These are phyloP conservation scores for Pichia sporocuriosa DNA, from an alignment of 805 yeast species.

Conservation along the genomic window DNA sequence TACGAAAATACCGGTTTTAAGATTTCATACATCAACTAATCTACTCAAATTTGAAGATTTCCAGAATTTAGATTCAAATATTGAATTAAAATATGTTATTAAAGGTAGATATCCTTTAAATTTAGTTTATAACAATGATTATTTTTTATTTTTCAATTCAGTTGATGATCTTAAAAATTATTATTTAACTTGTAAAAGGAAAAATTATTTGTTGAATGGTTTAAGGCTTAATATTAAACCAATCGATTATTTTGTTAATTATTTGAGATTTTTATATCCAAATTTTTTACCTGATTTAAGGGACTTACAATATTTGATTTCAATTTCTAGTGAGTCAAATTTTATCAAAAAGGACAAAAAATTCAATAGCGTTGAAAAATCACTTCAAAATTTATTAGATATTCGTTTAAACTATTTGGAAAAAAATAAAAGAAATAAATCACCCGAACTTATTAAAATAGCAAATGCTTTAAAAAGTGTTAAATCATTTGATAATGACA, in stretches of 20 bases:
- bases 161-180: slow-evolving; percentile 17
- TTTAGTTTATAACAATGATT: slow-evolving; percentile 40
- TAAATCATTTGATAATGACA: neutral
- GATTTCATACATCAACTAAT: neutral
- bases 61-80: neutral
- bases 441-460: too few species aligned
- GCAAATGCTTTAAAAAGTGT: neutral
- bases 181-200: neutral
- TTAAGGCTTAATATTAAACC: slow-evolving; percentile 32
- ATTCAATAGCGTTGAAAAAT: neutral
- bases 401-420: neutral
- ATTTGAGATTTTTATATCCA: slow-evolving; percentile 18
- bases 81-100: slow-evolving; percentile 24
- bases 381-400: neutral
- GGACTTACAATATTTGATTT: neutral
- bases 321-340: neutral
- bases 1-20: slow-evolving; percentile 1
- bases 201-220: slow-evolving; percentile 28
- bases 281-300: slow-evolving; percentile 19
- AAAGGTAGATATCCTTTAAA: slow-evolving; percentile 43
- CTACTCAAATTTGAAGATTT: neutral
- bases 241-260: slow-evolving; percentile 34
- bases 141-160: slow-evolving; percentile 46
- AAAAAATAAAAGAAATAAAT: too few species aligned
- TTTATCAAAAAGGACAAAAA: neutral